A percentile compares a stretch with the other conserved stretches of the same genome.
Conservation (phyloP, 805 yeast species). For the Candida fluviatilis region DNA sequence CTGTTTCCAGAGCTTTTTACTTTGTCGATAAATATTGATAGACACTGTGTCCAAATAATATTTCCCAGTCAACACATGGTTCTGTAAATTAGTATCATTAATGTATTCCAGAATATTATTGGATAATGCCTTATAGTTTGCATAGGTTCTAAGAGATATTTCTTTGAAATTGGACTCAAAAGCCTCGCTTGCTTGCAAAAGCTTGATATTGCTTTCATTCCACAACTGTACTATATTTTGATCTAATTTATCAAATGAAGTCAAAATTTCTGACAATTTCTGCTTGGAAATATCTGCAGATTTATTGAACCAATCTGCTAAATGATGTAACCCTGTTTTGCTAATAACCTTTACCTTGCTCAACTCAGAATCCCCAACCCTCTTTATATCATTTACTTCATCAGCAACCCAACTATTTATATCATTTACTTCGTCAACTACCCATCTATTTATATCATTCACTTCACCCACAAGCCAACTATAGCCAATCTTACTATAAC, state of each 20-base stretch:
- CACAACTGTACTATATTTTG: not conserved
- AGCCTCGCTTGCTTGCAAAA: not conserved
- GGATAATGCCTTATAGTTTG: not conserved
- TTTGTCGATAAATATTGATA: not conserved
- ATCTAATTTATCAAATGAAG: not conserved
- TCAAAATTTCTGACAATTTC: not conserved
- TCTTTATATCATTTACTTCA: not conserved
- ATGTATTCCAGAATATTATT: not conserved
- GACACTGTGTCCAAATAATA: constrained; percentile 2
- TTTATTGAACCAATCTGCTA: not conserved
- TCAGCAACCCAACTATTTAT: no score
- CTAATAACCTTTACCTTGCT: not conserved
- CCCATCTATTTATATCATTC: no score
- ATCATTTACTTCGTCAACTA: no score
- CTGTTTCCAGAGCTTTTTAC: not conserved
- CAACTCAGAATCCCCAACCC: not conserved
- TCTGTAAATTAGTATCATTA: not conserved
- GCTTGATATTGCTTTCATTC: not conserved
- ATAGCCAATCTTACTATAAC: no score
- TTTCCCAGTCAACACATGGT: not conserved
- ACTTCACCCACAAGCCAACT: no score
- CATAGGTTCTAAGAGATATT: not conserved
- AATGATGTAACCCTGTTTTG: not conserved
- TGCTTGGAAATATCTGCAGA: not conserved
- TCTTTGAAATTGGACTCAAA: not conserved